These are phyloP conservation scores for Lepidopterella palustris DNA, from an alignment of 495 filamentous ascomycete genomes.

Conservation along the genomic window DNA sequence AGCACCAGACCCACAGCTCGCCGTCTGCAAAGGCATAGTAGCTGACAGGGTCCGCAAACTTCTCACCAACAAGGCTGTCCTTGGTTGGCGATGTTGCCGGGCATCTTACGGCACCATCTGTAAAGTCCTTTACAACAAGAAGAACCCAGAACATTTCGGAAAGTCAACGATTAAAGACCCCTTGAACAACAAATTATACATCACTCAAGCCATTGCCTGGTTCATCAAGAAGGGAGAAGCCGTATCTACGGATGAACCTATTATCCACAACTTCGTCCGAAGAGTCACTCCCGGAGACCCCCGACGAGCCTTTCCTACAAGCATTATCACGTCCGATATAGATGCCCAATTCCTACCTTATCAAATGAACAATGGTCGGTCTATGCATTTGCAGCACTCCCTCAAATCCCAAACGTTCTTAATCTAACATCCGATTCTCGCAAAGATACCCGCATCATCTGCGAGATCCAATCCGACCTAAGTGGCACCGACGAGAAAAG, in stretches of 20 bases:
- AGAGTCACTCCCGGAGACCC: slow-evolving; percentile 36
- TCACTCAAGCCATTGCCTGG: slow-evolving; percentile 32
- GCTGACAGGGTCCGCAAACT: slow-evolving; percentile 32
- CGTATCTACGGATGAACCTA: slow-evolving; percentile 35
- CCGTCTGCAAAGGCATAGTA: slow-evolving; percentile 39
- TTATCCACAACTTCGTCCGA: slow-evolving; percentile 36
- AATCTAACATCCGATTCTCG: background rate
- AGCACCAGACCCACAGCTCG: slow-evolving; percentile 39
- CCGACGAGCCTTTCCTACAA: slow-evolving; percentile 34
- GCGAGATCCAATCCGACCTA: slow-evolving; percentile 38
- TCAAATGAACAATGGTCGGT: slow-evolving; percentile 29
- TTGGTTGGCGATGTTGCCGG: slow-evolving; percentile 35
- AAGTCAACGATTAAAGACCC: slow-evolving; percentile 26
- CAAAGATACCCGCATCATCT: slow-evolving; percentile 33
- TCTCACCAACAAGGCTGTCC: slow-evolving; percentile 25
- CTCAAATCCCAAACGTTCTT: background rate
- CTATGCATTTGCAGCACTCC: background rate
- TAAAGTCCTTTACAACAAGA: slow-evolving; percentile 32
- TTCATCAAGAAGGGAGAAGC: slow-evolving; percentile 38
- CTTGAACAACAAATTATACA: slow-evolving; percentile 30
- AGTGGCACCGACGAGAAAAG: slow-evolving; percentile 30
- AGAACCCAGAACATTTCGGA: slow-evolving; percentile 25
- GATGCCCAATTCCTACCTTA: slow-evolving; percentile 31
- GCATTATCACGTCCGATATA: slow-evolving; percentile 31
- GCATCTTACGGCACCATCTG: slow-evolving; percentile 32